These are phyloP conservation scores for Coemansia sp. DNA, from an alignment of 192 early-diverging fungal genomes.

Conservation along the genomic window DNA sequence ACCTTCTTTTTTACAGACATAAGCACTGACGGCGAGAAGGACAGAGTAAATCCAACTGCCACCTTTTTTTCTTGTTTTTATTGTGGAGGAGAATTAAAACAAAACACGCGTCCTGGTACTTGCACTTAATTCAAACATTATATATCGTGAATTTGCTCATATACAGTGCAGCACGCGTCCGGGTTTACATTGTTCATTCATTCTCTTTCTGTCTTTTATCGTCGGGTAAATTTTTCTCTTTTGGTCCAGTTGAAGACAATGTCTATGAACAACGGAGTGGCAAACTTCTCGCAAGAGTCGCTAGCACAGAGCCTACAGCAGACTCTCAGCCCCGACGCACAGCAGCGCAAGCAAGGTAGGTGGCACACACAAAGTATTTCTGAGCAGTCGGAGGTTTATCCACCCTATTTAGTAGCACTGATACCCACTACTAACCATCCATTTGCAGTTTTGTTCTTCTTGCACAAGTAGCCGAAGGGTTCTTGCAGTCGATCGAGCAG, in stretches of 20 bases:
- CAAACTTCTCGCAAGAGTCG: slow-evolving; percentile 17
- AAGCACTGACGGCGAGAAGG: too few species aligned
- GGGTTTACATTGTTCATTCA: not conserved
- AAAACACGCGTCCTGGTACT: too few species aligned
- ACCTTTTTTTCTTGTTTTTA: too few species aligned
- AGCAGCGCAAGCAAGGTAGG: slow-evolving; percentile 52
- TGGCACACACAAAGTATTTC: not conserved
- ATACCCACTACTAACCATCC: not conserved
- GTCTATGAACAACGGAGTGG: not conserved
- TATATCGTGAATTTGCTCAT: not conserved
- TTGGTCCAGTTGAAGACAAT: not conserved
- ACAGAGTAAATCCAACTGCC: too few species aligned
- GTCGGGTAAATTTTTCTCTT: not conserved
- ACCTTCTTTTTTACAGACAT: too few species aligned
- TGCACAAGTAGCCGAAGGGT: slow-evolving; percentile 58
- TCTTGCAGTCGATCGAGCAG: slow-evolving; percentile 58
- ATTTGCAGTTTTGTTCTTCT: not conserved
- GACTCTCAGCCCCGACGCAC: slow-evolving; percentile 44
- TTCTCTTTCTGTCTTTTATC: slow-evolving; percentile 10
- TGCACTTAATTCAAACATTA: too few species aligned
- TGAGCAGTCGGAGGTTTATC: not conserved
- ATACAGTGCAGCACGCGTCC: not conserved
- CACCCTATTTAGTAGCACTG: not conserved
- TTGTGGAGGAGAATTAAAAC: too few species aligned
- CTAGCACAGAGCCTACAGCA: slow-evolving; percentile 53